phyloP scores from a whole-genome alignment of 2,329 filamentous ascomycete species.

The Calonectria pauciramosa region DNA sequence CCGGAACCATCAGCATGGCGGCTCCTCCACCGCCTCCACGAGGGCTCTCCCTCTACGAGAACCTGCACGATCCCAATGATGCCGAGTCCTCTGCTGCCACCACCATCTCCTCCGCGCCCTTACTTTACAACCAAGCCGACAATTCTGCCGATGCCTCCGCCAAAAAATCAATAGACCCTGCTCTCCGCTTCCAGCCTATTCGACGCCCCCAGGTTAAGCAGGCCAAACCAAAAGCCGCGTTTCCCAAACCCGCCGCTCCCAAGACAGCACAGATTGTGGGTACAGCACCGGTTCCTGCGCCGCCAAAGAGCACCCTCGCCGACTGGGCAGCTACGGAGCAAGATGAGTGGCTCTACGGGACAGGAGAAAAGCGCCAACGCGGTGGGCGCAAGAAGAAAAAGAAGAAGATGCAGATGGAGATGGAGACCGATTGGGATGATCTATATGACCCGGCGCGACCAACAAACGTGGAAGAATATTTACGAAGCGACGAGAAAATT shows the following conservation, averaged over 20 bases:
- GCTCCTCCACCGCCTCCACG: slow-evolving; percentile 54
- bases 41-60: slow-evolving; percentile 84
- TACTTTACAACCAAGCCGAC: slow-evolving; percentile 75
- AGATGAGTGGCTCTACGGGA: slow-evolving; percentile 83
- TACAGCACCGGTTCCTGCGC: slow-evolving; percentile 50
- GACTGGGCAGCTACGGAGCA: slow-evolving; percentile 85
- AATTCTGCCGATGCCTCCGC: slow-evolving; percentile 60
- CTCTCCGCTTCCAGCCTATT: slow-evolving; percentile 89
- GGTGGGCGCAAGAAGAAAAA: slow-evolving; percentile 86
- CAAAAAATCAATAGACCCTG: slow-evolving; percentile 73
- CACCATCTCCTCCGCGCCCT: slow-evolving; percentile 84
- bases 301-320: slow-evolving; percentile 77
- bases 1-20: slow-evolving; percentile 41
- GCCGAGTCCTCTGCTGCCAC: slow-evolving; percentile 63
- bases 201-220: slow-evolving; percentile 78
- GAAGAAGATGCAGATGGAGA: slow-evolving; percentile 69
- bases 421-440: slow-evolving; percentile 88
- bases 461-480: slow-evolving; percentile 87
- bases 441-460: slow-evolving; percentile 88
- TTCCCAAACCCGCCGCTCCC: slow-evolving; percentile 60
- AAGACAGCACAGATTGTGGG: slow-evolving; percentile 50
- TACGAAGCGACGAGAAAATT: slow-evolving; percentile 86
- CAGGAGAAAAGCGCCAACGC: slow-evolving; percentile 76
- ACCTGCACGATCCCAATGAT: slow-evolving; percentile 77
- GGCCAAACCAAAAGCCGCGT: slow-evolving; percentile 71